phyloP scores from a whole-genome alignment of 345 rosid genomes.

The Cardamine occulta region DNA sequence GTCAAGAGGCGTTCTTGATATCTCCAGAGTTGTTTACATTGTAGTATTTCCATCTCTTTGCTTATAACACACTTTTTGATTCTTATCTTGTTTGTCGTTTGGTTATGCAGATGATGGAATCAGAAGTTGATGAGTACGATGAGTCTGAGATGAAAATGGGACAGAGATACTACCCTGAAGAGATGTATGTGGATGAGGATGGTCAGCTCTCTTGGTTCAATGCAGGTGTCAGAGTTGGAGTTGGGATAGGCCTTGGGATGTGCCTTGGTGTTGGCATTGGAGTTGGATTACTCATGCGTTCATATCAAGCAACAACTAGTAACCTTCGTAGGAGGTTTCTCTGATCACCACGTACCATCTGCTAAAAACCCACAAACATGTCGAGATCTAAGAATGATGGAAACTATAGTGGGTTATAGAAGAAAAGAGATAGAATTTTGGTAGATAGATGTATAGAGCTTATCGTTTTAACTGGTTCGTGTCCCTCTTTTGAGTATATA shows the following conservation, averaged over 20 bases:
- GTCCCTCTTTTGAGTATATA: slow-evolving; percentile 18
- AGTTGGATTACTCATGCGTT: slow-evolving; percentile 91
- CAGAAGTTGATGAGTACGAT: slow-evolving; percentile 55
- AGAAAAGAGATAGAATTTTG: slow-evolving; percentile 39
- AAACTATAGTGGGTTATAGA: slow-evolving; percentile 15
- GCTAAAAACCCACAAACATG: slow-evolving; percentile 16
- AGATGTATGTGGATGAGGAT: slow-evolving; percentile 74
- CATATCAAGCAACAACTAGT: slow-evolving; percentile 93
- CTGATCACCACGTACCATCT: slow-evolving; percentile 46
- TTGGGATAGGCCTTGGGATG: slow-evolving; percentile 95
- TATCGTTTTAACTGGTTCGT: slow-evolving; percentile 16
- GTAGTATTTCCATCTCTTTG: neutral
- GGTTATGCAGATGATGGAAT: slow-evolving; percentile 53
- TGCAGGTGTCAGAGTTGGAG: slow-evolving; percentile 95
- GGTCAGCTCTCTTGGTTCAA: slow-evolving; percentile 94
- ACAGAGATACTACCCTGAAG: slow-evolving; percentile 55
- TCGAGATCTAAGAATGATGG: slow-evolving; percentile 25
- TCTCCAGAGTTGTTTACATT: neutral
- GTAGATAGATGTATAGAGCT: slow-evolving; percentile 46
- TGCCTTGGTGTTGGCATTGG: slow-evolving; percentile 92
- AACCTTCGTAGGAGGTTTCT: slow-evolving; percentile 85
- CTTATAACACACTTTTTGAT: neutral
- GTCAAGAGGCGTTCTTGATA: neutral
- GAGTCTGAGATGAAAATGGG: slow-evolving; percentile 66
- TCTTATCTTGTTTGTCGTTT: neutral